Conservation (phyloP, 805 yeast genomes). For the Wickerhamomyces pijperi region DNA sequence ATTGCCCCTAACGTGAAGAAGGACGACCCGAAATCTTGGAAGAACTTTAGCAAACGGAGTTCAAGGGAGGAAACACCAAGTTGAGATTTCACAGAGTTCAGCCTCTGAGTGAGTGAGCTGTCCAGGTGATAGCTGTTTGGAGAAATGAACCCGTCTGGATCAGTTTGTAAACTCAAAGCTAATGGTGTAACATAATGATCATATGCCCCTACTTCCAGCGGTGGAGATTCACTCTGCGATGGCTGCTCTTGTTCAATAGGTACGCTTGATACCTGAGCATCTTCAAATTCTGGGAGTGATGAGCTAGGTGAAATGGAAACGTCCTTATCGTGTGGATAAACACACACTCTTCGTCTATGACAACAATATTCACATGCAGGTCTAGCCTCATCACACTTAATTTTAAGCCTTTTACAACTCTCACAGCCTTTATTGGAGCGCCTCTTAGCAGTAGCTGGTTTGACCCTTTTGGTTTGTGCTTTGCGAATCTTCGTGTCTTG, state of each 20-base stretch:
- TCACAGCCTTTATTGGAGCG: conserved; percentile 82
- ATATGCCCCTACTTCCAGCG: too few species aligned
- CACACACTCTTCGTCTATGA: conserved; percentile 66
- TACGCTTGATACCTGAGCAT: too few species aligned
- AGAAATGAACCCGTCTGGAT: too few species aligned
- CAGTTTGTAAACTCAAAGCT: too few species aligned
- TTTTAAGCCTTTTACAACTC: conserved; percentile 79
- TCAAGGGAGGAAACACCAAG: conserved; percentile 11
- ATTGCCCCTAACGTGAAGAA: conserved; percentile 11
- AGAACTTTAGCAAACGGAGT: conserved; percentile 11
- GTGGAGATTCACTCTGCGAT: too few species aligned
- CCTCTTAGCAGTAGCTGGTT: conserved; percentile 1
- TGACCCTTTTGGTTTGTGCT: too few species aligned
- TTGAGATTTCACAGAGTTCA: conserved; percentile 13
- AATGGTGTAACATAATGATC: too few species aligned
- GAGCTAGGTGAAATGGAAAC: too few species aligned
- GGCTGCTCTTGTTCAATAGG: too few species aligned
- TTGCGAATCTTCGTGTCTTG: too few species aligned
- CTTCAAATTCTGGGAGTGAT: too few species aligned
- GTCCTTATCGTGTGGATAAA: conserved; percentile 36
- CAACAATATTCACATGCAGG: conserved; percentile 75
- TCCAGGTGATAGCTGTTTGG: too few species aligned
- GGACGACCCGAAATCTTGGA: conserved; percentile 13
- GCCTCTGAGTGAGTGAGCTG: conserved; percentile 1
- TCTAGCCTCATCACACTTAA: conserved; percentile 79